Evolutionary conservation across 331 rosid species (phyloP).

Genomic region (Spiraea crenata): DNA sequence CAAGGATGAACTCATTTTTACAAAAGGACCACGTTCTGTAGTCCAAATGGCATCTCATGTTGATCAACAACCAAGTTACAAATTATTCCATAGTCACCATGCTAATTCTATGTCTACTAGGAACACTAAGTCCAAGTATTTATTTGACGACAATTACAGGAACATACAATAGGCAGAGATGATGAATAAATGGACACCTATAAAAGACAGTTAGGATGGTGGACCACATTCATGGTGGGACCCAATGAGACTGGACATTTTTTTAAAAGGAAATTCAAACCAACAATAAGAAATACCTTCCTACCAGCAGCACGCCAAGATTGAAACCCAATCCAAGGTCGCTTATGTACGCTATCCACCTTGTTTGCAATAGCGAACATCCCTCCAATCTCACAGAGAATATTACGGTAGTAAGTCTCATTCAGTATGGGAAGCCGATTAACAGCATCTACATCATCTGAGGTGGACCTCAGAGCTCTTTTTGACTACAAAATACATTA

Average conservation of each 20-base stretch:
- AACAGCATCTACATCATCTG: constrained; percentile 91
- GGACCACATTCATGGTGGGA: not conserved
- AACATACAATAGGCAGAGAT: not conserved
- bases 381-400: constrained; percentile 95
- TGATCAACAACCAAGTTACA: not conserved
- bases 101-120: no score
- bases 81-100: not conserved
- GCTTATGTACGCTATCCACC: constrained; percentile 74
- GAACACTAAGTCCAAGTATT: no score
- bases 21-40: not conserved
- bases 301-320: constrained; percentile 98
- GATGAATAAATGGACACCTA: not conserved
- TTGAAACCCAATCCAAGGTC: constrained; percentile 99
- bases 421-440: constrained; percentile 71
- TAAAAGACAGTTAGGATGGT: not conserved
- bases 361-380: constrained; percentile 87
- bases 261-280: constrained; percentile 11
- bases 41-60: no score
- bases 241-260: not conserved
- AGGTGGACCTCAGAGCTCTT: constrained; percentile 60
- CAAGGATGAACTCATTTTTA: not conserved
- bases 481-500: constrained; percentile 61
- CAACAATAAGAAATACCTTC: constrained; percentile 63
- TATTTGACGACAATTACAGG: not conserved
- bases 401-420: constrained; percentile 57